A percentile compares a stretch with the other conserved stretches of the same genome.
Conservation (phyloP, 169 alveolate species). For the Plasmodium vivax region DNA sequence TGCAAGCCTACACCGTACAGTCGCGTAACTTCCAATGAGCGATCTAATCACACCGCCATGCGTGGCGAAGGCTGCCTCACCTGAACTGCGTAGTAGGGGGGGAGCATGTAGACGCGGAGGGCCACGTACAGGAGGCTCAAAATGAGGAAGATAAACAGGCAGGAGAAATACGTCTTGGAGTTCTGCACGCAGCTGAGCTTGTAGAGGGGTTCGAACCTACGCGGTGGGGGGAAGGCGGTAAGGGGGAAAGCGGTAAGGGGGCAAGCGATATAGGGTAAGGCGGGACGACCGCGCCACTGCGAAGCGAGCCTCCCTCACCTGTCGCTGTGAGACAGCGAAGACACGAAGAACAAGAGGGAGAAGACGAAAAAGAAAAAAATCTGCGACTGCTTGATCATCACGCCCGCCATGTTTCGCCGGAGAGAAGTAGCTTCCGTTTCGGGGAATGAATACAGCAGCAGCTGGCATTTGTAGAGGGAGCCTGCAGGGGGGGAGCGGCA, state of each 20-base stretch:
- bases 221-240: too few relatives aligned
- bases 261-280: neutral
- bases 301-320: neutral
- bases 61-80: neutral
- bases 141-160: constrained; percentile 37
- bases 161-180: constrained; percentile 41
- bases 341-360: constrained; percentile 47
- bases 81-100: constrained; percentile 35
- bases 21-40: too few relatives aligned
- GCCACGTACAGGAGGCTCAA: constrained; percentile 34
- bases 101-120: constrained; percentile 9
- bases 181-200: constrained; percentile 35
- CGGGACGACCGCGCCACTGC: neutral
- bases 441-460: neutral
- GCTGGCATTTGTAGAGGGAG: constrained; percentile 51
- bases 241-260: too few relatives aligned
- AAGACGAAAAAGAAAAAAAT: constrained; percentile 44
- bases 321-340: constrained; percentile 50
- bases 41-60: too few relatives aligned
- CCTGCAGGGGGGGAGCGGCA: neutral
- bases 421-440: neutral
- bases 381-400: constrained; percentile 34
- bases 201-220: constrained; percentile 31
- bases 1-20: neutral
- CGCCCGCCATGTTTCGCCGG: constrained; percentile 3